Evolutionary conservation across 495 filamentous ascomycete species (phyloP), one percentile per base, ranked within the genome.

Genomic region (Lasiosphaeris hirsuta): DNA sequence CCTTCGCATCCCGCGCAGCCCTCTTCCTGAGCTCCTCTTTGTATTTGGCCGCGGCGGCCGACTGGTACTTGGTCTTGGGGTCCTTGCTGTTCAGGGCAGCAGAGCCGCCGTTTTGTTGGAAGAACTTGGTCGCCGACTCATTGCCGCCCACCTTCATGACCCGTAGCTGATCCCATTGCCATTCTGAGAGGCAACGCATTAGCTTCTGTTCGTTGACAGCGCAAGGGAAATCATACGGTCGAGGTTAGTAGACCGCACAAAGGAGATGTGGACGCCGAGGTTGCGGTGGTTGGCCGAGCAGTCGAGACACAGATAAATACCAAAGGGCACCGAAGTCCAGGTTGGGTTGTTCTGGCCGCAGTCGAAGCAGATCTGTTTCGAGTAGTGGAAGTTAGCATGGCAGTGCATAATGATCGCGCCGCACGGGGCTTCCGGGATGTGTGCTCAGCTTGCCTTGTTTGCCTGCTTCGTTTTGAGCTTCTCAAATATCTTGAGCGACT

Each of bases 131-230:
- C 19, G 94, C 95, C 34, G 92, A 96, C 73, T 97, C 94, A 69
- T 98, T 98, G 55, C 94, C 94, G 62, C 94, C 94, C 14, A 96
- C 90, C 75, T 97, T 97, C 94, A 98, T 98, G n/a, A 89, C 73
- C 40, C 94, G 88, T 35, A 98, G 83, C 68, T 97, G 92, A 67
- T 97, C 92, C 93, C 94, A 97, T 88, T 96, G 90, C 95, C 95
- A 98, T 78, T 95, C 94, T 98, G 66, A 48, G 50, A 72, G 64
- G 40, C 38, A 9, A 54, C 19, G 36, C 42, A 1, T 17, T 14
- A 38, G 30, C 42, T 37, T 39, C 39, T 19, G 35, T 52, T 17
- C 15, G 8, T 8, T n/a, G 57, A 35, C 11, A 51, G 19, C 9
- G 52, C 11, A 46, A 15, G 47, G 61, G 39, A 0, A 18, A 13